Evolutionary conservation across 805 yeast genomes (phyloP).

Genomic region (Ogataea glucozyma): DNA sequence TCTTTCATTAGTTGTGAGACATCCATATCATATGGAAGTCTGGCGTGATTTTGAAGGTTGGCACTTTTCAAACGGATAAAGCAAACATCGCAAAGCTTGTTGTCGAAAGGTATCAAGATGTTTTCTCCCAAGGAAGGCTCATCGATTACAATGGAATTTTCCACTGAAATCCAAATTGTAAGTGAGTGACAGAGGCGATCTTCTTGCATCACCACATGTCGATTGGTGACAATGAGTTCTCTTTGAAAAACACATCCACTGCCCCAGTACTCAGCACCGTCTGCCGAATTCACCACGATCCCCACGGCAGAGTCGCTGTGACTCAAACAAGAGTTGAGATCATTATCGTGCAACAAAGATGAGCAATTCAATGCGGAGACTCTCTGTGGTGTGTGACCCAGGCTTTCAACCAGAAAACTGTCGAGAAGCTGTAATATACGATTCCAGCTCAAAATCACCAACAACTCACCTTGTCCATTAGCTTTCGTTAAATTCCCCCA

Average conservation of each 20-base stretch:
- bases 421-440: constrained; percentile 6
- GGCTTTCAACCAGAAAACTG: neutral
- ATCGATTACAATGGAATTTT: neutral
- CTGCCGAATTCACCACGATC: constrained; percentile 8
- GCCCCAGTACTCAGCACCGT: constrained; percentile 40
- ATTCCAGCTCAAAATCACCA: constrained; percentile 28
- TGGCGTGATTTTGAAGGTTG: neutral
- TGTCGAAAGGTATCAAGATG: constrained; percentile 35
- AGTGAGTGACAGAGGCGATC: constrained; percentile 19
- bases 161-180: constrained; percentile 11
- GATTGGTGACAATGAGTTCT: constrained; percentile 40
- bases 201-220: constrained; percentile 38
- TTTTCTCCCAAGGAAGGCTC: constrained; percentile 12
- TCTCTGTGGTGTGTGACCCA: neutral
- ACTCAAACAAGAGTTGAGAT: neutral
- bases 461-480: constrained; percentile 49
- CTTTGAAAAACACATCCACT: constrained; percentile 40
- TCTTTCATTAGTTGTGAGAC: neutral
- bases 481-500: constrained; percentile 39
- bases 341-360: neutral
- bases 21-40: constrained; percentile 6
- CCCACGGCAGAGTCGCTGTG: constrained; percentile 20
- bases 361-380: neutral
- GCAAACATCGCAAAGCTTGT: constrained; percentile 37
- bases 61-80: constrained; percentile 34